These are phyloP conservation scores for Penicillium nucicola DNA, from an alignment of 495 filamentous ascomycete genomes.

Conservation along the genomic window DNA sequence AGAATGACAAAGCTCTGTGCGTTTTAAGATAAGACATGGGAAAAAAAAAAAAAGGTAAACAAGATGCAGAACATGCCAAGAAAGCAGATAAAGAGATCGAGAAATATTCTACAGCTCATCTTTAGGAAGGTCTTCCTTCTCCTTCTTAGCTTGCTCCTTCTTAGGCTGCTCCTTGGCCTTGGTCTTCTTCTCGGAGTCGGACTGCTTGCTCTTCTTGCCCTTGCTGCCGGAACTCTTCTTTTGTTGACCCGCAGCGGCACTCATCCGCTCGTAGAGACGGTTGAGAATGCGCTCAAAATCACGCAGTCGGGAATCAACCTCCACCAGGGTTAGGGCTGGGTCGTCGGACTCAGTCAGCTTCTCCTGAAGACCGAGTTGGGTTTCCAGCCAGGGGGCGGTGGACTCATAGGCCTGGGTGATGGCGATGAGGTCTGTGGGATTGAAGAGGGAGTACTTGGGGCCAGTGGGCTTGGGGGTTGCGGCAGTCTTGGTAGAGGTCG, in stretches of 20 bases:
- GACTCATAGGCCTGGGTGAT: constrained; percentile 34
- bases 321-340: constrained; percentile 64
- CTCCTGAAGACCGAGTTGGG: constrained; percentile 64
- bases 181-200: constrained; percentile 44
- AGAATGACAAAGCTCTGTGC: constrained; percentile 16
- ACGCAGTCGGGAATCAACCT: constrained; percentile 52
- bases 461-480: constrained; percentile 31
- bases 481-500: constrained; percentile 27
- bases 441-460: constrained; percentile 41
- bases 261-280: constrained; percentile 60
- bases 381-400: constrained; percentile 60
- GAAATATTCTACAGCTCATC: constrained; percentile 39
- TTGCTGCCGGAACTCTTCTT: constrained; percentile 53
- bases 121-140: constrained; percentile 30
- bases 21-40: not conserved
- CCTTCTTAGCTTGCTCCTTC: constrained; percentile 16
- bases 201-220: constrained; percentile 34
- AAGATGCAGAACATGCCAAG: not conserved
- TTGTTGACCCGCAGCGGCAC: constrained; percentile 37
- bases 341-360: constrained; percentile 65
- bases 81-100: not conserved
- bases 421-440: constrained; percentile 55
- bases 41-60: constrained; percentile 3
- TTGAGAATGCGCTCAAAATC: constrained; percentile 69
- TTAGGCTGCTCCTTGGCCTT: constrained; percentile 20